Evolutionary conservation across 257 asterid genomes (phyloP), one percentile per base, ranked within the genome.

Genomic region (Ajuga chamaepitys): DNA sequence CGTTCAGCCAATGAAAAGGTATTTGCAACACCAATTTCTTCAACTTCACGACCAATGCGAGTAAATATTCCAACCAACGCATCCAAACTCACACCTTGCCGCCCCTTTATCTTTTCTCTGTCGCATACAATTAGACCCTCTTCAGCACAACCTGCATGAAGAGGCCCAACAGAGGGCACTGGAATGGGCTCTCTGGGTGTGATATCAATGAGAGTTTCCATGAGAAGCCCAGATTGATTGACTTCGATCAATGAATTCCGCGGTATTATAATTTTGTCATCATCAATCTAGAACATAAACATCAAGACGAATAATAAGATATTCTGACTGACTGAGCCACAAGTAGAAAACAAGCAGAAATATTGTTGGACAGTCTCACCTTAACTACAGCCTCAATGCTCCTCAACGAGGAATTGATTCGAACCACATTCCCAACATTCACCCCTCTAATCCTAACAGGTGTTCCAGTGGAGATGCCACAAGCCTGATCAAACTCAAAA

Each of bases 181-280:
- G 98, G 98, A 74, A 94, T 76, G 57, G 98, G 99, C 76, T 85
- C 80, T 70, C 77, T 76, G 5, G 98, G 99, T 38, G 98, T 90
- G 58, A 94, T 90, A 57, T 94, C 99, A 72, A 94, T 90, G 74
- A 94, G 57, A 17, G 99, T 94, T 77, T 94, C 99, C 97, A 94
- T 94, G 72, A 90, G 96, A 78, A 94, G 99, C 64, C 98, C 99
- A 12, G 98, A 94, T 71, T 94, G 99, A 70, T 94, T 94, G 70
- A 94, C 99, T 82, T 94, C 98, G 48, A 94, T 78, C 86, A 86
- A 58, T n/a, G 98, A 88, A 82, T 94, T 94, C 24, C 77, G 80
- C 3, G 99, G 99, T 75, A 94, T 86, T 53, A 86, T 82, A 57
- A 86, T 50, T 59, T 88, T 94, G 38, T 94, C 97, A 81, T 94